phyloP scores from a whole-genome alignment of 2,329 filamentous ascomycete genomes.

The Neopestalotiopsis rosae region DNA sequence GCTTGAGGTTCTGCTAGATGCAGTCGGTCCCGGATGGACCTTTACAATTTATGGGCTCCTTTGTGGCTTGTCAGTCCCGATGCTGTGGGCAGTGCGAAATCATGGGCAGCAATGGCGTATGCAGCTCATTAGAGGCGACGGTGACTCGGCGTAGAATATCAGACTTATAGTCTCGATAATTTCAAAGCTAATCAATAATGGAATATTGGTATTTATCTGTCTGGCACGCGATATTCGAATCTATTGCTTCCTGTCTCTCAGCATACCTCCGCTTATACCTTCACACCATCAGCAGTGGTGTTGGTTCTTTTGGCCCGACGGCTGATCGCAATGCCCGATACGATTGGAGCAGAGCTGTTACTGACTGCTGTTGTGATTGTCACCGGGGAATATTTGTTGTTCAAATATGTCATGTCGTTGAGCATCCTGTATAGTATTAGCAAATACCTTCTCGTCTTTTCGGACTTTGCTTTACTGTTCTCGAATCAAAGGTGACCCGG shows the following conservation, averaged over 20 bases:
- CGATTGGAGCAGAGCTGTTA: not conserved
- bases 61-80: not conserved
- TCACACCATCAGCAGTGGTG: not conserved
- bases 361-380: not conserved
- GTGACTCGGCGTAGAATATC: not conserved
- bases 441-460: not conserved
- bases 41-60: not conserved
- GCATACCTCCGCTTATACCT: not conserved
- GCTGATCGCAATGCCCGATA: not conserved
- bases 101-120: not conserved
- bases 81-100: not conserved
- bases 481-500: not conserved
- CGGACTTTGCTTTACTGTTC: not conserved
- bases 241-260: too few relatives aligned
- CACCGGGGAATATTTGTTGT: not conserved
- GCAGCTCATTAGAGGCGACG: not conserved
- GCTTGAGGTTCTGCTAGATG: not conserved
- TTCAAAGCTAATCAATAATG: too few relatives aligned
- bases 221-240: too few relatives aligned
- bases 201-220: too few relatives aligned
- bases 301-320: not conserved
- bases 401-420: not conserved
- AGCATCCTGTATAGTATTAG: not conserved
- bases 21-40: not conserved
- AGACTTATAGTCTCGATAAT: too few relatives aligned